Evolutionary conservation across 2,329 filamentous ascomycete species (phyloP).

Genomic region (Simplicillium aogashimaense): DNA sequence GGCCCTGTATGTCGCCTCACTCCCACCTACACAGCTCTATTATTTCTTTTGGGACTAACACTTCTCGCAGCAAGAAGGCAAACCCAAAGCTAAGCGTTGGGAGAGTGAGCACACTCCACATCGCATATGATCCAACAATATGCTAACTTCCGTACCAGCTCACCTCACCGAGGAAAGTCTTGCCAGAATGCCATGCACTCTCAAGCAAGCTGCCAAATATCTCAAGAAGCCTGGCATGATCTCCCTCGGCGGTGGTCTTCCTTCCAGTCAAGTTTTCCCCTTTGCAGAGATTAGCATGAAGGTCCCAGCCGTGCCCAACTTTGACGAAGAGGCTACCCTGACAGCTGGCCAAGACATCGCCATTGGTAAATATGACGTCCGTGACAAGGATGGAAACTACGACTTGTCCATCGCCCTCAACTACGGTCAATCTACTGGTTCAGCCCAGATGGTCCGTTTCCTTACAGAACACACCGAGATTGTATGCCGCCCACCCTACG

Average conservation of each 20-base stretch:
- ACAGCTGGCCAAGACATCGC: conserved; percentile 48
- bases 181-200: conserved; percentile 52
- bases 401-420: conserved; percentile 88
- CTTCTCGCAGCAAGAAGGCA: conserved; percentile 29
- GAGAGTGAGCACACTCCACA: conserved; percentile 53
- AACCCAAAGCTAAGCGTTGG: conserved; percentile 74
- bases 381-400: conserved; percentile 40
- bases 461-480: conserved; percentile 94
- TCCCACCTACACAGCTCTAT: neutral
- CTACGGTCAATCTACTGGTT: conserved; percentile 80
- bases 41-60: neutral
- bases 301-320: conserved; percentile 59
- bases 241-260: conserved; percentile 83
- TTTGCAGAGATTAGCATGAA: conserved; percentile 69
- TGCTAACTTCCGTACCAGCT: conserved; percentile 22
- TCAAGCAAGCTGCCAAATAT: conserved; percentile 74
- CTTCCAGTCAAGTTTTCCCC: conserved; percentile 87
- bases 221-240: conserved; percentile 78
- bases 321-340: conserved; percentile 59
- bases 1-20: conserved; percentile 41
- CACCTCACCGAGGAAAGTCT: conserved; percentile 54
- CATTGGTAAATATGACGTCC: conserved; percentile 77
- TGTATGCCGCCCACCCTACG: conserved; percentile 75
- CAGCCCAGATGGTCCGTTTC: conserved; percentile 80
- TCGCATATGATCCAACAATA: neutral